Conservation (phyloP, 306 rosid species). For the Lathyrus tuberosus region DNA sequence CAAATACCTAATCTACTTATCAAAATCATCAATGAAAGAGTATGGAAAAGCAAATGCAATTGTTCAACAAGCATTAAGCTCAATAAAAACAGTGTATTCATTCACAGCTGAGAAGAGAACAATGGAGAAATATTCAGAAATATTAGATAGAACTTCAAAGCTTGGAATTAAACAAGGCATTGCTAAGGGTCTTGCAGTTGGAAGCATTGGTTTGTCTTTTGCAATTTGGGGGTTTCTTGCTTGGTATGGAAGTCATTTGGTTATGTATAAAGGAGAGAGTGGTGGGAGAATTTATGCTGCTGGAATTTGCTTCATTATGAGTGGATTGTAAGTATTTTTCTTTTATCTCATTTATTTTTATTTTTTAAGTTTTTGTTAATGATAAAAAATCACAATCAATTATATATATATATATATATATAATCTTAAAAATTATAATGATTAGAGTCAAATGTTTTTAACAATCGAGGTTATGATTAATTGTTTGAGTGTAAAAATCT, state of each 20-base stretch:
- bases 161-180: constrained; percentile 90
- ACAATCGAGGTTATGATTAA: too few species aligned
- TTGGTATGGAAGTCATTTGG: constrained; percentile 97
- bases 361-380: too few species aligned
- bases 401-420: too few species aligned
- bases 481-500: too few species aligned
- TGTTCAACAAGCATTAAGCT: constrained; percentile 78
- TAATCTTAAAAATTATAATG: too few species aligned
- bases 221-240: constrained; percentile 95
- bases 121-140: constrained; percentile 59
- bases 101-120: constrained; percentile 85
- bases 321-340: constrained; percentile 72
- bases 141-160: constrained; percentile 64
- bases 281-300: constrained; percentile 95
- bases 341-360: background rate
- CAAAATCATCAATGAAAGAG: constrained; percentile 60
- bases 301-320: constrained; percentile 77
- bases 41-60: constrained; percentile 71
- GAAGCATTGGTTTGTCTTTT: constrained; percentile 80
- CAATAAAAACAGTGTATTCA: constrained; percentile 76
- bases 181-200: constrained; percentile 88
- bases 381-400: too few species aligned
- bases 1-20: constrained; percentile 66
- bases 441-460: too few species aligned
- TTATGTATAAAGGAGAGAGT: constrained; percentile 84